Conservation (phyloP, 1,284 basidiomycete genomes). For the Ganoderma boninense region DNA sequence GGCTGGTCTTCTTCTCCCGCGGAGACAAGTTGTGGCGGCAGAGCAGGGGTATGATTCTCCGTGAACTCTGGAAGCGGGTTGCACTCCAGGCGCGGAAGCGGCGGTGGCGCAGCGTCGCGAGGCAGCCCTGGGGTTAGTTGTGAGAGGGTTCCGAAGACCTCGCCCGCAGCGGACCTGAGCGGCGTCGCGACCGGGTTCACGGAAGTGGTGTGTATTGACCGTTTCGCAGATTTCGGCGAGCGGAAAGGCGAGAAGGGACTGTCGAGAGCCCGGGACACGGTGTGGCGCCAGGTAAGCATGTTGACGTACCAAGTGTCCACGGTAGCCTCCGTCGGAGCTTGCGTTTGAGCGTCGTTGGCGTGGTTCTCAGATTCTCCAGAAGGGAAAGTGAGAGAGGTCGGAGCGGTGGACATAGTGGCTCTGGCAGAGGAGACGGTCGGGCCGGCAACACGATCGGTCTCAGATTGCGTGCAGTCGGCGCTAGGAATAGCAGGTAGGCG, state of each 20-base stretch:
- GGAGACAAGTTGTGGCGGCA: neutral
- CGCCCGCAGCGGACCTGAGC: constrained; percentile 3
- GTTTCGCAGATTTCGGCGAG: constrained; percentile 18
- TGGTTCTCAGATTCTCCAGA: constrained; percentile 13
- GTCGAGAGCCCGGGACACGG: constrained; percentile 16
- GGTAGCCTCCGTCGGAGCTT: neutral
- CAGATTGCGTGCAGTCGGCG: constrained; percentile 6
- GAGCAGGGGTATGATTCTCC: constrained; percentile 12
- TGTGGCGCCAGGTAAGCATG: constrained; percentile 18
- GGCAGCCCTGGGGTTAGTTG: constrained; percentile 17
- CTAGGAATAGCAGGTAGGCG: constrained; percentile 13
- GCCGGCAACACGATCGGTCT: constrained; percentile 12
- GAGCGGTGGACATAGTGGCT: constrained; percentile 19
- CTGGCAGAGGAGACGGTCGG: constrained; percentile 15
- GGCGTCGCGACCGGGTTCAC: constrained; percentile 13
- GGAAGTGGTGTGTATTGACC: neutral
- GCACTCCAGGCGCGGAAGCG: constrained; percentile 23
- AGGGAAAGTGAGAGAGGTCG: constrained; percentile 26
- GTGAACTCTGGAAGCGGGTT: constrained; percentile 31
- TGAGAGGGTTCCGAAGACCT: neutral
- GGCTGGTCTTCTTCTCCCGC: neutral
- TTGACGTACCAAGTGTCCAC: constrained; percentile 14
- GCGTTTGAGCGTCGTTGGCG: neutral
- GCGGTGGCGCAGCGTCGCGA: constrained; percentile 21
- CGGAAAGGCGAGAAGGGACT: constrained; percentile 18